phyloP scores from a whole-genome alignment of 148 eudicot species.

The Chenopodium berlandieri region DNA sequence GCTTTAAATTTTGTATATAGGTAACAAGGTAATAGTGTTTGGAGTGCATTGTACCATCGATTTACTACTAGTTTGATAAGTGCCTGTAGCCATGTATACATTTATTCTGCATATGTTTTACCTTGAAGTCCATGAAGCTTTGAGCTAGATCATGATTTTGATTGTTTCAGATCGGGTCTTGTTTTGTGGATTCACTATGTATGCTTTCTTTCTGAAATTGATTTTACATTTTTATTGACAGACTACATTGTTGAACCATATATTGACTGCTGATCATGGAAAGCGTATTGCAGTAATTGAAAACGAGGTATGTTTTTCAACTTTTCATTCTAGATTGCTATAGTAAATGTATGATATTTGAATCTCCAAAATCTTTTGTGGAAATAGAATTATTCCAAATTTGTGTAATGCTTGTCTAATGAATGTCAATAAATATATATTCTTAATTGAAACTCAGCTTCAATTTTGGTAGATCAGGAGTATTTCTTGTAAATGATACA shows the following conservation, averaged over 20 bases:
- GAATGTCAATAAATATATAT: neutral
- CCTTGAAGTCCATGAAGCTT: neutral
- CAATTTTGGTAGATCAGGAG: neutral
- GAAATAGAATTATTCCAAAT: neutral
- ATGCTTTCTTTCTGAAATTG: neutral
- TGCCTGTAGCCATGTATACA: too few species aligned
- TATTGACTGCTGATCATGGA: conserved; percentile 54
- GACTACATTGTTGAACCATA: conserved; percentile 75
- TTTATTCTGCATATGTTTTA: neutral
- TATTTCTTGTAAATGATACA: neutral
- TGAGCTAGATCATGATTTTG: conserved; percentile 2
- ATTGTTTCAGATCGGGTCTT: neutral
- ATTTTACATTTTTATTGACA: conserved; percentile 34
- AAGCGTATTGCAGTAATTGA: conserved; percentile 52
- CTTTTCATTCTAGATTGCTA: neutral
- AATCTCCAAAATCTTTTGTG: neutral
- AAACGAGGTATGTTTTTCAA: conserved; percentile 38
- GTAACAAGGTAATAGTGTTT: neutral
- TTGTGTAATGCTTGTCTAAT: neutral
- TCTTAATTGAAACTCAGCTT: neutral
- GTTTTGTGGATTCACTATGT: neutral
- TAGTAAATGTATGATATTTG: neutral
- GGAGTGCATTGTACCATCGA: neutral
- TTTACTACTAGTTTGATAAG: too few species aligned
- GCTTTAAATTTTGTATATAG: neutral